Base-by-base conservation (phyloP, 169 alveolate species). In the Plasmodium chabaudi region DNA sequence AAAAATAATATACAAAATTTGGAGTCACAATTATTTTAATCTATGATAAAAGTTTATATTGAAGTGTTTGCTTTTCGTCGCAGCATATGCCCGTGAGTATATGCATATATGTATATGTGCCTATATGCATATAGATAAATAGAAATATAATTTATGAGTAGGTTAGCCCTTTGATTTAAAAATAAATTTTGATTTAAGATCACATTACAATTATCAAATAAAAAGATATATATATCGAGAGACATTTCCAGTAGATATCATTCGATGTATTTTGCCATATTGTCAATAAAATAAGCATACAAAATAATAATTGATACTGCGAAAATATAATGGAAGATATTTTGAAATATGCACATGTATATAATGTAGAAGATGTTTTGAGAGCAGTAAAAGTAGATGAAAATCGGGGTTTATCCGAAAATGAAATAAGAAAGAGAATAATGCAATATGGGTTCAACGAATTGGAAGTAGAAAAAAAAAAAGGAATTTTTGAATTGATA, bases 401-500 rank as follows among this genome's bases (percentile, higher is more conserved):
- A 9, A 84, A 89, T 9, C 39, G 51, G 4, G 99, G 99, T 21
- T 96, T 98, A 67, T 92, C 97, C 19, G 51, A 73, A 46, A 93
- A 87, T 79, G 97, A 97, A 67, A 98, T 96, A 2, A 93, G 71
- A 60, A 92, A 90, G 42, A 96, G 98, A 53, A 94, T 94, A 61
- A 87, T 88, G 53, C 89, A 93, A 42, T 94, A 92, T 73, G 99
- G 99, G 2, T 92, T 92, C 34, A 97, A 98, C 79, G 94, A 96
- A 70, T 93, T 97, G 34, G 97, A 89, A 34, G 95, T 97, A 89
- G 96, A 97, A 19, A 98, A 94, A 88, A 96, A 95, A 67, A 98
- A 96, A 79, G 96, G 99, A 25, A 92, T 97, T 9, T 89, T 97
- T 86, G 96, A 95, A 49, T 94, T 97, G 79, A 96, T 98, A 46